phyloP scores from a whole-genome alignment of 495 filamentous ascomycete species.

The Symbiotaphrina buchneri region DNA sequence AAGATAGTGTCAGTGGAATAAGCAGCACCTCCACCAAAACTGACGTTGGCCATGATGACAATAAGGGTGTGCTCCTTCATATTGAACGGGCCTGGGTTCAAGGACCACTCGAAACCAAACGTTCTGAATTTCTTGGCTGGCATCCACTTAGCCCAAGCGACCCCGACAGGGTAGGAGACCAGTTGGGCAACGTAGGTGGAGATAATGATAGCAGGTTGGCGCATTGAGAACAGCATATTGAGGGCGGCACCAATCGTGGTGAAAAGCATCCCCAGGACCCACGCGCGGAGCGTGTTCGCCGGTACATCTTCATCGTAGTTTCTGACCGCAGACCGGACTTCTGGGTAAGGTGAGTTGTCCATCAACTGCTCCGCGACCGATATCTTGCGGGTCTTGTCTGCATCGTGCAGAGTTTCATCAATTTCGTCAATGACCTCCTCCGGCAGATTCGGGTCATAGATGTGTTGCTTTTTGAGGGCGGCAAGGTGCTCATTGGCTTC shows the following conservation, averaged over 20 bases:
- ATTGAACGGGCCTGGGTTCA: constrained; percentile 70
- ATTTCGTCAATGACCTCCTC: neutral
- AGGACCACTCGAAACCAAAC: constrained; percentile 18
- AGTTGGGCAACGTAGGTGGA: constrained; percentile 66
- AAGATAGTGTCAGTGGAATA: neutral
- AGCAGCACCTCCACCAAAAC: constrained; percentile 43
- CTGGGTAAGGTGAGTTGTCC: constrained; percentile 42
- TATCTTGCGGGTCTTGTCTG: too few relatives aligned
- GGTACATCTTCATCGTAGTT: constrained; percentile 46
- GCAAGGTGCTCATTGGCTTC: too few relatives aligned
- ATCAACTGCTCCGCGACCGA: constrained; percentile 19
- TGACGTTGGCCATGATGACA: constrained; percentile 74
- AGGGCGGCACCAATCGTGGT: constrained; percentile 59
- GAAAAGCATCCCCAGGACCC: constrained; percentile 55
- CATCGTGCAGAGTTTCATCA: neutral
- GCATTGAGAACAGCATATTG: constrained; percentile 63
- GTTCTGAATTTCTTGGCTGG: constrained; percentile 36
- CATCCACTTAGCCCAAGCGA: constrained; percentile 46
- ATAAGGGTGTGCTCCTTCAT: constrained; percentile 74
- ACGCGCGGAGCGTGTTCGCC: constrained; percentile 75
- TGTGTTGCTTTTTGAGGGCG: too few relatives aligned
- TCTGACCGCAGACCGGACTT: constrained; percentile 57
- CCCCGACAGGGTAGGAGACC: constrained; percentile 58
- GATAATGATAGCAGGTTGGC: constrained; percentile 72
- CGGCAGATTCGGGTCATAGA: too few relatives aligned